Base-by-base conservation (phyloP, 2,329 filamentous ascomycete species). In the Nectriaceae sp. region DNA sequence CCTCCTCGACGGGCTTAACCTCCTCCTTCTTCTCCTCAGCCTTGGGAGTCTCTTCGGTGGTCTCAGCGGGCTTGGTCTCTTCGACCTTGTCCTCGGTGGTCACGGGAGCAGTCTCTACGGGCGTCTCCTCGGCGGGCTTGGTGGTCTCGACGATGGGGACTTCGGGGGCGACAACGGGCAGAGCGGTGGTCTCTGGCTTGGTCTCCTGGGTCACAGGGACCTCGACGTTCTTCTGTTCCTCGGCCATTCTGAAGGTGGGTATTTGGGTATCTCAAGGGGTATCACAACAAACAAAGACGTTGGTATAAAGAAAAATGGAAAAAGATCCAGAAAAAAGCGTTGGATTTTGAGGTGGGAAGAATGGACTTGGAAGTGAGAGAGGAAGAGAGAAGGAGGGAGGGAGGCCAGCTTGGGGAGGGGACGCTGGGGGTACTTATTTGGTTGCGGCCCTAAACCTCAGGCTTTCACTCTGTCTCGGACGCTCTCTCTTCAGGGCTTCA, bases 1-100 rank as follows among this genome's bases (percentile, higher is more conserved):
- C 93, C 73, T 95, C 91, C 70, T 88, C 87, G 54, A 93, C 79
- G 53, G 89, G 87, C 74, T 85, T 85, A 44, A 75, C 72, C 66
- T 82, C 80, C 54, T 77, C 72, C 62, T 75, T 73, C 62, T 67
- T 68, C 26, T 71, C 67, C 66, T 75, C 72, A 15, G 69, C 60
- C 35, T 73, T 71, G 26, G 63, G 66, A 26, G 70, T 55, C 50
- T 74, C 70, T 54, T 74, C 72, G 41, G 63, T 62, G 38, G 69
- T 63, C 20, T 72, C 70, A n/a, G 60, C 68, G 24, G 77, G 69
- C 46, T 73, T 71, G 56, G 66, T 68, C 64, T 75, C 74, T 55
- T 72, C 70, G 38, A 66, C 66, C 62, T 70, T 70, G 49, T 76
- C 72, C 60, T 75, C 71, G 42, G 67, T 54, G 40, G 60, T 64